A percentile compares a stretch with the other conserved stretches of the same genome.
phyloP scores from a whole-genome alignment of 164 flowering plant genomes.

The Magnolia changhungtana region DNA sequence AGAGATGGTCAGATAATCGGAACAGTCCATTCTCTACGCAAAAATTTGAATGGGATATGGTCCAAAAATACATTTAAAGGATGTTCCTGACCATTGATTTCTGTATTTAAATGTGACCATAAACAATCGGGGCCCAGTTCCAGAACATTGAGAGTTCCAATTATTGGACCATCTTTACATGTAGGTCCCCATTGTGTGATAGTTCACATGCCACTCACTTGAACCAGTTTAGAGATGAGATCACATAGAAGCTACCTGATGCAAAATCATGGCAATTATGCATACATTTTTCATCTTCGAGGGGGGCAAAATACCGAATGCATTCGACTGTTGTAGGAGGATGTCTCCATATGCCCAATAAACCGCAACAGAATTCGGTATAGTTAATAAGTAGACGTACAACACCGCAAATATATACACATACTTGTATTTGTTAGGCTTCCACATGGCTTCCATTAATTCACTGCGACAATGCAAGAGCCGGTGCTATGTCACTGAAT shows the following conservation, averaged over 20 bases:
- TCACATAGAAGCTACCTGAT: conserved; percentile 12
- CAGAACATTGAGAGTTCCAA: no score
- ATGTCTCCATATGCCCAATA: conserved; percentile 18
- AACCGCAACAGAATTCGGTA: conserved; percentile 11
- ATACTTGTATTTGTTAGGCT: conserved; percentile 14
- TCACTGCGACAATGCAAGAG: conserved; percentile 4
- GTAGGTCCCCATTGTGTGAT: no score
- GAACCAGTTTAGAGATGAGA: neutral
- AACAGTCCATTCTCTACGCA: no score
- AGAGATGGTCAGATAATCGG: no score
- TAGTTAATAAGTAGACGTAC: conserved; percentile 8
- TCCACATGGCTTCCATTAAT: conserved; percentile 19
- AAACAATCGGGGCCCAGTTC: no score
- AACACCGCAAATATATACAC: conserved; percentile 5
- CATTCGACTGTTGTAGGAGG: conserved; percentile 9
- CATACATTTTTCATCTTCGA: conserved; percentile 4
- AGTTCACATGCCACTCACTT: neutral
- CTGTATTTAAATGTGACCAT: no score
- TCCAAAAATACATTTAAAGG: no score
- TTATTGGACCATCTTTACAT: no score
- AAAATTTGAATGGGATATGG: no score
- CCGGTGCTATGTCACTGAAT: neutral
- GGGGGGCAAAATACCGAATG: conserved; percentile 9
- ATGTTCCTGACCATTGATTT: no score
- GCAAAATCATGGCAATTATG: conserved; percentile 13